Evolutionary conservation across 2,329 filamentous ascomycete species (phyloP).

Genomic region (Cladophialophora chaetospira): DNA sequence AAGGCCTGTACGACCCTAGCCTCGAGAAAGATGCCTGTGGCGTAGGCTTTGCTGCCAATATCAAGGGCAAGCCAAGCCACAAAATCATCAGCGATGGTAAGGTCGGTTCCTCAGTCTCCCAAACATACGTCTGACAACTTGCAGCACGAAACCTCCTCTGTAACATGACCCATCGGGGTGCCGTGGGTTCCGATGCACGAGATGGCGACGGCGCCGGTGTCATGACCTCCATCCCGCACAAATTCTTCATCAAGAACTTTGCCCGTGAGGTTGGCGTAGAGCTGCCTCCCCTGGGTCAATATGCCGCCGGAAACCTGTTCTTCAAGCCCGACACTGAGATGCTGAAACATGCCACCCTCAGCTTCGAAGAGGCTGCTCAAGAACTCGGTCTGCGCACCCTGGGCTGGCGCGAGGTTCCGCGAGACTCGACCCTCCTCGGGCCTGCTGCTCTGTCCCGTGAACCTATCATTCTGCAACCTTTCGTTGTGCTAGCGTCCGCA

Average conservation of each 20-base stretch:
- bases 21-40: slow-evolving; percentile 99
- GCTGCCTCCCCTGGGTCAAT: slow-evolving; percentile 85
- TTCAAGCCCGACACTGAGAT: slow-evolving; percentile 95
- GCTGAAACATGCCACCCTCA: slow-evolving; percentile 83
- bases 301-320: slow-evolving; percentile 96
- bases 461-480: slow-evolving; percentile 92
- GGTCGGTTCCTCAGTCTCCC: slow-evolving; percentile 34
- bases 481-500: slow-evolving; percentile 81
- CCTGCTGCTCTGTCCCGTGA: slow-evolving; percentile 91
- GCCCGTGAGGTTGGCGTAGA: slow-evolving; percentile 85
- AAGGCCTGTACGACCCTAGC: slow-evolving; percentile 95
- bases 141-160: slow-evolving; percentile 88
- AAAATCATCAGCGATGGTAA: slow-evolving; percentile 98
- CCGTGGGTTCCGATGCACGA: slow-evolving; percentile 94
- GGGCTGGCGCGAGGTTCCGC: slow-evolving; percentile 93
- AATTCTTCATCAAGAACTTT: slow-evolving; percentile 98
- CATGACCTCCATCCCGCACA: slow-evolving; percentile 98
- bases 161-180: slow-evolving; percentile 99
- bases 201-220: slow-evolving; percentile 98
- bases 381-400: slow-evolving; percentile 84
- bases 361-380: slow-evolving; percentile 92
- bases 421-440: slow-evolving; percentile 89
- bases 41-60: slow-evolving; percentile 98
- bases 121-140: slow-evolving; percentile 26
- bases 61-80: slow-evolving; percentile 95